Conservation (phyloP, 192 early-diverging fungal genomes). For the Coemansia reversa region DNA sequence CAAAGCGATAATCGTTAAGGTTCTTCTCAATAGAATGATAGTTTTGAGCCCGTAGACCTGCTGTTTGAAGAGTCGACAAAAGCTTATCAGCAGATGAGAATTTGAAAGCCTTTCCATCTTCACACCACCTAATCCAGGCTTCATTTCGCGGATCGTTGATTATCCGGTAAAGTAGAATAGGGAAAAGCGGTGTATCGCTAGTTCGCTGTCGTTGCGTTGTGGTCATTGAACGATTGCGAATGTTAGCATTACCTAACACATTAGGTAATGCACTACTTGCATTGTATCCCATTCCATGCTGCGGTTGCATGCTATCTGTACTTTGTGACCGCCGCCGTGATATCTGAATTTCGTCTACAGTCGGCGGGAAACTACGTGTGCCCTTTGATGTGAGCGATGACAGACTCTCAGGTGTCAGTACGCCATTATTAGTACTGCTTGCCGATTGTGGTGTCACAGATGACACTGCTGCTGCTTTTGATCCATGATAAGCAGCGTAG, state of each 20-base stretch:
- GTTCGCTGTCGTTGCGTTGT: constrained; percentile 49
- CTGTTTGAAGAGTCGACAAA: constrained; percentile 34
- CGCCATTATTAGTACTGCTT: constrained; percentile 4
- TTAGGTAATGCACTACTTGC: constrained; percentile 30
- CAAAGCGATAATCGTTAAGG: constrained; percentile 53
- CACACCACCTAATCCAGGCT: constrained; percentile 51
- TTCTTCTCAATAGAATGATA: constrained; percentile 55
- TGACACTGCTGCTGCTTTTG: background rate
- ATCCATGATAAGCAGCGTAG: constrained; percentile 16
- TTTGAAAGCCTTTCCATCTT: constrained; percentile 52
- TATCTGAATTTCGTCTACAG: constrained; percentile 34
- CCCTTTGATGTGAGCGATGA: constrained; percentile 17
- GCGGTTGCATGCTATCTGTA: constrained; percentile 29
- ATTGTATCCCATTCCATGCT: background rate
- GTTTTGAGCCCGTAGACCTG: constrained; percentile 52
- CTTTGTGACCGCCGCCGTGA: constrained; percentile 48
- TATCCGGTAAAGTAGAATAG: constrained; percentile 48
- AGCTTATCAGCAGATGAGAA: constrained; percentile 51
- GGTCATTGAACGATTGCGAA: constrained; percentile 47
- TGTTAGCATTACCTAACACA: constrained; percentile 49
- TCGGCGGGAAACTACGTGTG: constrained; percentile 46
- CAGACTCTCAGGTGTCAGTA: constrained; percentile 39
- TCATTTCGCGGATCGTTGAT: constrained; percentile 48
- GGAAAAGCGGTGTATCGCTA: constrained; percentile 54
- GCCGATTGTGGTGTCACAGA: constrained; percentile 14